phyloP scores from a whole-genome alignment of 1,284 basidiomycete species.

The Ceratobasidium papillatum region DNA sequence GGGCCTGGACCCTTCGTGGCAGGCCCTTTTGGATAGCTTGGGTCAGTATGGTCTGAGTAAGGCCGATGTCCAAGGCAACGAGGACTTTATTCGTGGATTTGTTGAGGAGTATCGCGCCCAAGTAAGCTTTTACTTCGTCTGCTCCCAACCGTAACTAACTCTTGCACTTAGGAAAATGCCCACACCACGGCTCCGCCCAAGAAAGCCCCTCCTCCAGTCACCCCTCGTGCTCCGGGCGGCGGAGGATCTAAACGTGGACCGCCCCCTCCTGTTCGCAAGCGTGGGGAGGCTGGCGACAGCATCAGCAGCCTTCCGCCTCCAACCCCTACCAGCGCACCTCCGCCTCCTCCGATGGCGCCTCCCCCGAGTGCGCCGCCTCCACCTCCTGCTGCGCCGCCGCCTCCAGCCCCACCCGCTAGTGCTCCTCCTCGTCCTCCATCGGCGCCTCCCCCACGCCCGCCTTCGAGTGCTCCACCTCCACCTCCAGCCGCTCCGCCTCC shows the following conservation, averaged over 20 bases:
- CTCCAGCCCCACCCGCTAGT: constrained; percentile 47
- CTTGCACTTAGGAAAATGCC: not conserved
- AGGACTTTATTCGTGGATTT: constrained; percentile 90
- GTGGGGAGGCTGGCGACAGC: constrained; percentile 10
- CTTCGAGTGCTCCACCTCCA: constrained; percentile 14
- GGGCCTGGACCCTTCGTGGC: constrained; percentile 95
- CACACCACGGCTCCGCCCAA: constrained; percentile 22
- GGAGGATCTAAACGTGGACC: constrained; percentile 24
- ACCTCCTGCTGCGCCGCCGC: constrained; percentile 45
- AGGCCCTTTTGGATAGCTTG: constrained; percentile 76
- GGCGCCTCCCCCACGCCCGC: constrained; percentile 34
- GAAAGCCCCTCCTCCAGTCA: constrained; percentile 6
- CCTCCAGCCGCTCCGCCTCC: constrained; percentile 39
- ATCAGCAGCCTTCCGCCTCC: constrained; percentile 44
- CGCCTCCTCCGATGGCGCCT: constrained; percentile 50
- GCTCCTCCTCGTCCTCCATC: constrained; percentile 48
- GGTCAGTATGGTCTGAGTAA: constrained; percentile 73
- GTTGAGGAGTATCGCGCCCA: constrained; percentile 64
- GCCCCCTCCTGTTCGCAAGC: constrained; percentile 19
- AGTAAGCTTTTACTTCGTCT: constrained; percentile 46
- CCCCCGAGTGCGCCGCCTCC: constrained; percentile 52
- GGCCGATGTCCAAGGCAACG: constrained; percentile 74
- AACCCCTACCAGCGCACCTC: constrained; percentile 47
- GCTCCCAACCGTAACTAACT: constrained; percentile 45
- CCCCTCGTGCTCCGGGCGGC: not conserved